Conservation (phyloP, 2,329 filamentous ascomycete genomes). For the Colletotrichum liaoningense region DNA sequence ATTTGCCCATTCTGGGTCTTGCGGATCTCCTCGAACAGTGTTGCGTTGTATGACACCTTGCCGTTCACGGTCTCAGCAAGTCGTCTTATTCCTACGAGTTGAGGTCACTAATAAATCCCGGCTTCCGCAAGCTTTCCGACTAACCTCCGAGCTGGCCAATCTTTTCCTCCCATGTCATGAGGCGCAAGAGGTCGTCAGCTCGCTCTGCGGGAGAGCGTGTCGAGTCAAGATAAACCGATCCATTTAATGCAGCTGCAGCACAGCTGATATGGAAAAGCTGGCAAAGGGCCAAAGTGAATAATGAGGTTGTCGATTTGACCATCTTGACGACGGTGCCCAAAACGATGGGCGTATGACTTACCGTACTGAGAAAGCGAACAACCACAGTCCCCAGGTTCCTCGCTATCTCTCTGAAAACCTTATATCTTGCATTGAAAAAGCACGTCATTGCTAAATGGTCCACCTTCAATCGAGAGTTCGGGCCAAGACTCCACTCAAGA, state of each 20-base stretch:
- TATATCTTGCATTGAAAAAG: neutral
- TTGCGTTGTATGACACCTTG: slow-evolving; percentile 8
- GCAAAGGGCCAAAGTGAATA: neutral
- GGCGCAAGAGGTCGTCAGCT: slow-evolving; percentile 22
- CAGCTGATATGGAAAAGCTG: neutral
- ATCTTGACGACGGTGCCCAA: neutral
- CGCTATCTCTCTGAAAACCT: neutral
- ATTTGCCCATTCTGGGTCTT: slow-evolving; percentile 30
- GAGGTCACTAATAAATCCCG: no score
- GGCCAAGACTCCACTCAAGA: neutral
- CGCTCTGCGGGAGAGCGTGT: slow-evolving; percentile 15
- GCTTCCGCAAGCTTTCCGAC: no score
- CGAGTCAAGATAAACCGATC: neutral
- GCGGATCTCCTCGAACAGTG: slow-evolving; percentile 20
- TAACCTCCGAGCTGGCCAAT: slow-evolving; percentile 24
- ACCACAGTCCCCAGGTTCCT: neutral
- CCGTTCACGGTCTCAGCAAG: slow-evolving; percentile 19
- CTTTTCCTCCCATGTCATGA: slow-evolving; percentile 33
- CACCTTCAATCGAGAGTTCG: neutral
- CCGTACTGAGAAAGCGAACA: neutral
- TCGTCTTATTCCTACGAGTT: slow-evolving; percentile 3
- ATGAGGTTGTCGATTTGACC: neutral
- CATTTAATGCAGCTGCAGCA: neutral
- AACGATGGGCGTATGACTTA: neutral
- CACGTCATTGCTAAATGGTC: neutral